Evolutionary conservation across 2,329 filamentous ascomycete species (phyloP).

Genomic region (Arthrobotrys iridis): DNA sequence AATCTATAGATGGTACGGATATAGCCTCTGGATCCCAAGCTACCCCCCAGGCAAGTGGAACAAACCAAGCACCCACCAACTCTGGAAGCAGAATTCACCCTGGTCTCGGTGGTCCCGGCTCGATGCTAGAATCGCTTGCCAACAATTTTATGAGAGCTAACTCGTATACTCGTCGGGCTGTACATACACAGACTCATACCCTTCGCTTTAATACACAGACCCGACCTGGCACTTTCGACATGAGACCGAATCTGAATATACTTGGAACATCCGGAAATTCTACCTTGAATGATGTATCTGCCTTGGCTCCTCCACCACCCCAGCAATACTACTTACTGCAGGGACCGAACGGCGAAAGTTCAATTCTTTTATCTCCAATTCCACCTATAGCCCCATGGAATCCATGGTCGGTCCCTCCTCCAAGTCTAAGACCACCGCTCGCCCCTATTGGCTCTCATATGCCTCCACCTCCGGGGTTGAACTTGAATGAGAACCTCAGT

Average conservation of each 20-base stretch:
- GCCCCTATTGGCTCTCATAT: constrained; percentile 26
- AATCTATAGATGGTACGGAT: not conserved
- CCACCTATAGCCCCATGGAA: not conserved
- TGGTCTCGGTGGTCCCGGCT: not conserved
- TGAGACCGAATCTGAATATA: no score
- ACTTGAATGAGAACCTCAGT: not conserved
- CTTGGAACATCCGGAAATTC: no score
- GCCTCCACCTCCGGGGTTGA: constrained; percentile 32
- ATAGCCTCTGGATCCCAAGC: not conserved
- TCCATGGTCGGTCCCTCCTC: not conserved
- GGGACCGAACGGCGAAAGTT: constrained; percentile 24
- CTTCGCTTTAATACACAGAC: not conserved
- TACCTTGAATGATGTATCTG: no score
- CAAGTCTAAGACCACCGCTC: constrained; percentile 24
- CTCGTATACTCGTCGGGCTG: not conserved
- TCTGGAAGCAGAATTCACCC: not conserved
- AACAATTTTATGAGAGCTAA: not conserved
- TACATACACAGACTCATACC: constrained; percentile 29
- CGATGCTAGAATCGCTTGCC: not conserved
- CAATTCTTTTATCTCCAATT: constrained; percentile 22
- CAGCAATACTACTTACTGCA: constrained; percentile 35
- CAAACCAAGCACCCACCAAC: not conserved
- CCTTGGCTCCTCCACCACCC: not conserved
- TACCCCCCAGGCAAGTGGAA: constrained; percentile 22
- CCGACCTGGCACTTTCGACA: not conserved